A percentile compares a stretch with the other conserved stretches of the same genome.
phyloP scores from a whole-genome alignment of 139 green algal genomes.

The Trebouxia sp. region DNA sequence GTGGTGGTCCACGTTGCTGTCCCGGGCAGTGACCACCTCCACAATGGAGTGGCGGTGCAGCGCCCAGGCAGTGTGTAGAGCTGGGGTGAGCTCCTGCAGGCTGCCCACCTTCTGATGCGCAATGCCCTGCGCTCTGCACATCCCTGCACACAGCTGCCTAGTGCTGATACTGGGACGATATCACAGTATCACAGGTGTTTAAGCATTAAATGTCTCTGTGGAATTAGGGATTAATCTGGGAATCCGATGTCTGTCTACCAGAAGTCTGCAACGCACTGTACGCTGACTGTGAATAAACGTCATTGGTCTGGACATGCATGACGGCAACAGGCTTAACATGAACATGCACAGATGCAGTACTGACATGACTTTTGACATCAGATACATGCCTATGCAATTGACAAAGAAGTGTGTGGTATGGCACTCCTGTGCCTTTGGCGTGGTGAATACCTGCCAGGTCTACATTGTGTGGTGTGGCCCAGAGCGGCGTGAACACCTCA shows the following conservation, averaged over 20 bases:
- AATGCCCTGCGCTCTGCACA: conserved; percentile 82
- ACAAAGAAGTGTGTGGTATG: too few species aligned
- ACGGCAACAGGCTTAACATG: too few species aligned
- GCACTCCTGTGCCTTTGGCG: neutral
- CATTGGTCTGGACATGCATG: too few species aligned
- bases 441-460: conserved; percentile 54
- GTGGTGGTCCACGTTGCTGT: conserved; percentile 78
- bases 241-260: too few species aligned
- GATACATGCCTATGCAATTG: too few species aligned
- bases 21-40: conserved; percentile 72
- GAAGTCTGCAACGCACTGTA: too few species aligned
- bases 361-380: neutral
- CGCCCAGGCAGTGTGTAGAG: conserved; percentile 75
- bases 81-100: conserved; percentile 56
- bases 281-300: too few species aligned
- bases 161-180: too few species aligned
- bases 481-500: conserved; percentile 82
- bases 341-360: neutral
- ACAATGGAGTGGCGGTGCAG: conserved; percentile 86
- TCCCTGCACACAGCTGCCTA: conserved; percentile 43
- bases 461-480: conserved; percentile 89
- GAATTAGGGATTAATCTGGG: too few species aligned
- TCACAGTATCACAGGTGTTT: too few species aligned
- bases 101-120: conserved; percentile 70
- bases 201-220: too few species aligned